These are phyloP conservation scores for Phytomonas sp. DNA, from an alignment of 208 protist species.

Conservation along the genomic window DNA sequence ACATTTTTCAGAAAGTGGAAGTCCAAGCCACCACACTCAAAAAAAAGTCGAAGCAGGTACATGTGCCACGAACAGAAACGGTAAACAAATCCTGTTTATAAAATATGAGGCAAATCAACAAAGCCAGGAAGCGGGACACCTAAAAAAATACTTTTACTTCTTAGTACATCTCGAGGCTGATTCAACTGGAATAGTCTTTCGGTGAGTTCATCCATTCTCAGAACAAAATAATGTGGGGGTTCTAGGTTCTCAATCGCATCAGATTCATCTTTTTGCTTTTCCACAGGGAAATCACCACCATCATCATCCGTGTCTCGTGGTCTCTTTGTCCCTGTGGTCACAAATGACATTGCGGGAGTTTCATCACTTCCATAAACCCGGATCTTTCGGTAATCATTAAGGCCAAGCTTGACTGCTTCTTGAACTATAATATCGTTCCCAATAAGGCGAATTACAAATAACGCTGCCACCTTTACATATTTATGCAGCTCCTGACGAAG, in stretches of 20 bases:
- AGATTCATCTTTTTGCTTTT: neutral
- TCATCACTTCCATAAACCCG: slow-evolving; percentile 48
- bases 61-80: neutral
- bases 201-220: slow-evolving; percentile 53
- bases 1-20: slow-evolving; percentile 1
- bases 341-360: neutral
- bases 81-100: neutral
- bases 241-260: slow-evolving; percentile 16
- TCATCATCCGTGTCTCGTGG: neutral
- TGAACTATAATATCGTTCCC: slow-evolving; percentile 34
- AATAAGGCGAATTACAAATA: slow-evolving; percentile 66
- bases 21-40: neutral
- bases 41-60: slow-evolving; percentile 7
- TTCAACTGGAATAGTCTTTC: slow-evolving; percentile 41
- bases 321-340: neutral
- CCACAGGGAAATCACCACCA: neutral
- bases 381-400: slow-evolving; percentile 69
- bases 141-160: neutral
- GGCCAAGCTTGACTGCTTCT: slow-evolving; percentile 43
- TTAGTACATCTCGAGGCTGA: slow-evolving; percentile 4
- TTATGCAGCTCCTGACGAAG: slow-evolving; percentile 74
- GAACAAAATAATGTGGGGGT: slow-evolving; percentile 35
- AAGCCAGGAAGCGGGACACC: neutral
- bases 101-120: slow-evolving; percentile 1
- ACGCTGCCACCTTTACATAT: slow-evolving; percentile 61